A percentile compares a stretch with the other conserved stretches of the same genome.
Evolutionary conservation across 1,284 basidiomycete species (phyloP).

Genomic region (Microbotryomycetes sp.): DNA sequence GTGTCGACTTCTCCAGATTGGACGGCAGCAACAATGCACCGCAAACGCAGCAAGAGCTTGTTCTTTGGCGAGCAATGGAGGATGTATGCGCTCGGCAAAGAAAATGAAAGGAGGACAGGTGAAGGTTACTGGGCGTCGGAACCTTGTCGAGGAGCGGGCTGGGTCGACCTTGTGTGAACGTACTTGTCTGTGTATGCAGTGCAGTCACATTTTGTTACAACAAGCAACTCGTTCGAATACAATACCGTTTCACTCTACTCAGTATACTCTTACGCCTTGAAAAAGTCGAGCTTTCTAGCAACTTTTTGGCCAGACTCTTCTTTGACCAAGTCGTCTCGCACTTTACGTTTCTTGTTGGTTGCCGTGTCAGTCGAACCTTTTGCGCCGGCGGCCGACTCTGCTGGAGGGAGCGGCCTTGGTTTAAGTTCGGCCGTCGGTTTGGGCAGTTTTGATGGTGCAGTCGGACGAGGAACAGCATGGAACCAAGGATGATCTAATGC

Average conservation of each 20-base stretch:
- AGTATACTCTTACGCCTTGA: too few species aligned
- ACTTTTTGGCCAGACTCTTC: slow-evolving; percentile 24
- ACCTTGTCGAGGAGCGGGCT: not conserved
- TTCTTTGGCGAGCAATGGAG: not conserved
- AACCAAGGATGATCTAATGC: slow-evolving; percentile 72
- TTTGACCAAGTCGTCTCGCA: not conserved
- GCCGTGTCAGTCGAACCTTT: slow-evolving; percentile 5
- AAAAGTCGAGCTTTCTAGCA: slow-evolving; percentile 28
- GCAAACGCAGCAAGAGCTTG: not conserved
- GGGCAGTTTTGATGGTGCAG: slow-evolving; percentile 71
- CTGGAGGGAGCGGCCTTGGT: slow-evolving; percentile 50
- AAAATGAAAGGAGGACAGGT: not conserved
- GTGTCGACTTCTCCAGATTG: not conserved
- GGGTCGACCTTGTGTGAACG: not conserved
- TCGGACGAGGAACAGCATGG: slow-evolving; percentile 64
- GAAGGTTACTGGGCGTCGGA: not conserved
- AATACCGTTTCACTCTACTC: too few species aligned
- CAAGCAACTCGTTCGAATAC: too few species aligned
- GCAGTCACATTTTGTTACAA: too few species aligned
- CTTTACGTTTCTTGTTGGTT: not conserved
- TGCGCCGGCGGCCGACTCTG: slow-evolving; percentile 9
- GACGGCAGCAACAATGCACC: not conserved
- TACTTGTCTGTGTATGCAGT: too few species aligned
- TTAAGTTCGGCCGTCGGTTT: slow-evolving; percentile 56
- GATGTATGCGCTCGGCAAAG: not conserved